These are phyloP conservation scores for Epichloe coenophiala DNA, from an alignment of 2,329 filamentous ascomycete species.

Conservation along the genomic window DNA sequence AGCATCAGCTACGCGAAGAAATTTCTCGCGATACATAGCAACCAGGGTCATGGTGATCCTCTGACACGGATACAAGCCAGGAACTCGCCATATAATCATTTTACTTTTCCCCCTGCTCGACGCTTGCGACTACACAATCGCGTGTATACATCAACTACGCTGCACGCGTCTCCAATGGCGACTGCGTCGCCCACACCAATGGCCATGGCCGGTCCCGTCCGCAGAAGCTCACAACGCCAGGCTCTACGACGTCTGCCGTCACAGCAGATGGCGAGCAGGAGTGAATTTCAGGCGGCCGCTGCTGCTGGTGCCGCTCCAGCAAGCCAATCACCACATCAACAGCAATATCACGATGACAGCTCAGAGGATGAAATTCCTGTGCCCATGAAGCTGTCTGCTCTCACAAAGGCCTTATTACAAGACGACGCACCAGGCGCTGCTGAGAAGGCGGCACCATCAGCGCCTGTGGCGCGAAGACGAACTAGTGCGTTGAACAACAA, in stretches of 20 bases:
- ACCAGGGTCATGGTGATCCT: constrained; percentile 23
- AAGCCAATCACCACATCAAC: constrained; percentile 26
- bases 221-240: constrained; percentile 44
- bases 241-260: constrained; percentile 36
- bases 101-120: constrained; percentile 13
- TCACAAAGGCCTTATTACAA: constrained; percentile 73
- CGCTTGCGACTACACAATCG: background rate
- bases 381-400: constrained; percentile 85
- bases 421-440: constrained; percentile 40
- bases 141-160: constrained; percentile 7
- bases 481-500: constrained; percentile 28
- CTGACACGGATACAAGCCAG: constrained; percentile 23
- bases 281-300: constrained; percentile 29
- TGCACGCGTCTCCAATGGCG: constrained; percentile 25
- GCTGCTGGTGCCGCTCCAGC: constrained; percentile 13
- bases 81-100: background rate
- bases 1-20: constrained; percentile 15
- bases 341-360: constrained; percentile 56
- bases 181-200: constrained; percentile 42
- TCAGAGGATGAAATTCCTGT: constrained; percentile 89
- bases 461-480: constrained; percentile 34
- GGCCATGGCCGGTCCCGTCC: constrained; percentile 32
- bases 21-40: constrained; percentile 14
- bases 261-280: constrained; percentile 29
- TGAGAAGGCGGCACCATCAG: constrained; percentile 27